Conservation (phyloP, 2,329 filamentous ascomycete species). For the Pestalotiopsis sp. region DNA sequence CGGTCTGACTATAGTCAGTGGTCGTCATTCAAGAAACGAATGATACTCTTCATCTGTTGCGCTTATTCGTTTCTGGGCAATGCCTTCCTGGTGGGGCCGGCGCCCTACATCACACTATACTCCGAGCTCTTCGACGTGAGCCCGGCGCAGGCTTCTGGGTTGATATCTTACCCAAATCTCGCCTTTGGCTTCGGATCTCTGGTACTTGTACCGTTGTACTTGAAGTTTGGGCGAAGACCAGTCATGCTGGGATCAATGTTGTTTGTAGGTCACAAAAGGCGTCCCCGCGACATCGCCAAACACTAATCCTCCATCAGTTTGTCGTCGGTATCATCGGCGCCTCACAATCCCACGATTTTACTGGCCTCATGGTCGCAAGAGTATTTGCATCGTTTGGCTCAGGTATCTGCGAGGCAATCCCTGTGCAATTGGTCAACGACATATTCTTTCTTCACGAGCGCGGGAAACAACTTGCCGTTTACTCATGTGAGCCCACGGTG, state of each 20-base stretch:
- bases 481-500: conserved; percentile 44
- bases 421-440: conserved; percentile 47
- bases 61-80: conserved; percentile 63
- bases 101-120: conserved; percentile 60
- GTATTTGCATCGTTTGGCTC: conserved; percentile 43
- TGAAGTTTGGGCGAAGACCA: conserved; percentile 47
- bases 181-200: conserved; percentile 61
- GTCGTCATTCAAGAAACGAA: conserved; percentile 56
- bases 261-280: conserved; percentile 26
- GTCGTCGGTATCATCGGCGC: conserved; percentile 41
- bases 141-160: conserved; percentile 51
- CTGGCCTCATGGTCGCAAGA: conserved; percentile 40
- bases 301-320: conserved; percentile 28
- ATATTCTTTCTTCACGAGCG: conserved; percentile 50
- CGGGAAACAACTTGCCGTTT: conserved; percentile 59
- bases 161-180: conserved; percentile 63
- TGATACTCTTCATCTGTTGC: conserved; percentile 56
- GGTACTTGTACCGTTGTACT: conserved; percentile 58
- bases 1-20: conserved; percentile 39
- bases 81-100: conserved; percentile 56
- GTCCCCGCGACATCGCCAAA: too few species aligned
- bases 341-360: conserved; percentile 37
- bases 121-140: conserved; percentile 53
- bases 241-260: conserved; percentile 44
- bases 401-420: conserved; percentile 46